These are phyloP conservation scores for Carnegiea gigantea DNA, from an alignment of 179 eudicot genomes.

Conservation along the genomic window DNA sequence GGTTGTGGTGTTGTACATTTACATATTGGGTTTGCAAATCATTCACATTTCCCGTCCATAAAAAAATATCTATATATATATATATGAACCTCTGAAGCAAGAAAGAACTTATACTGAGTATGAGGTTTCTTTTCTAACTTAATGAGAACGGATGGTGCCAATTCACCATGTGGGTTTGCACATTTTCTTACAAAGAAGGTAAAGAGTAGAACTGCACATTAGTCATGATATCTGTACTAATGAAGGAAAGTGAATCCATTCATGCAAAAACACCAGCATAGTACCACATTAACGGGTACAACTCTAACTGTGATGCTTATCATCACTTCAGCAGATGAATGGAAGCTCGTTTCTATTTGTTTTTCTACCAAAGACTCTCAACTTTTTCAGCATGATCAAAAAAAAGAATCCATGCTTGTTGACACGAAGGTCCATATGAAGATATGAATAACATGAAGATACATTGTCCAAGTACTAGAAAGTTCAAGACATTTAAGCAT, in stretches of 20 bases:
- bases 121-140: conserved; percentile 35
- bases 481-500: too few relatives aligned
- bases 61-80: too few relatives aligned
- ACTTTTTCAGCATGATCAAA: background rate
- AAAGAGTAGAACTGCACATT: background rate
- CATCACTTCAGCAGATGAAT: background rate
- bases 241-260: background rate
- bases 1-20: too few relatives aligned
- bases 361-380: background rate
- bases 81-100: conserved; percentile 35
- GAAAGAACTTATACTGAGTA: conserved; percentile 31
- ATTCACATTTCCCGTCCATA: background rate
- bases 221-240: background rate
- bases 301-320: background rate
- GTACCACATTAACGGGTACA: background rate
- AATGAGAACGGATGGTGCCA: conserved; percentile 20
- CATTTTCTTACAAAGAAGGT: conserved; percentile 32
- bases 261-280: background rate
- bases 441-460: too few relatives aligned
- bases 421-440: too few relatives aligned
- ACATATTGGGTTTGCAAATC: too few relatives aligned
- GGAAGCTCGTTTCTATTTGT: too few relatives aligned
- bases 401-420: too few relatives aligned
- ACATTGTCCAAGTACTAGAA: too few relatives aligned
- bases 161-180: conserved; percentile 32